phyloP scores from a whole-genome alignment of 768 basidiomycete genomes.

The Boletus edulis region DNA sequence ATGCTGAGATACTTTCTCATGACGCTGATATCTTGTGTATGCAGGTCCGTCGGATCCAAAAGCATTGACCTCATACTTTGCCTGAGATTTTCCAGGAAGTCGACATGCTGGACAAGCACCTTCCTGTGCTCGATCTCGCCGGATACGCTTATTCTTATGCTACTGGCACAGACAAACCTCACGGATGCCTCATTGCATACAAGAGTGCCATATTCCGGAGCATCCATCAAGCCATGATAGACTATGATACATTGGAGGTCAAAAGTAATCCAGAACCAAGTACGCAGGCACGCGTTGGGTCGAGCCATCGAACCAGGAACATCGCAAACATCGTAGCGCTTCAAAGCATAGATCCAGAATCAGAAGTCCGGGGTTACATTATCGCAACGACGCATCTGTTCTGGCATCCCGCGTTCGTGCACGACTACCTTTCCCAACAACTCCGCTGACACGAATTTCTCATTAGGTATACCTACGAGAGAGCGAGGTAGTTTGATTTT shows the following conservation, averaged over 20 bases:
- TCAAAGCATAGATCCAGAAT: slow-evolving; percentile 36
- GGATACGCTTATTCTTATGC: slow-evolving; percentile 67
- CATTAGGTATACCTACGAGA: slow-evolving; percentile 66
- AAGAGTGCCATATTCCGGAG: slow-evolving; percentile 49
- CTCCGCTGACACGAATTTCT: background rate
- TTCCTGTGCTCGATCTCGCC: slow-evolving; percentile 61
- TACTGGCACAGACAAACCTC: slow-evolving; percentile 71
- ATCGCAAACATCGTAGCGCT: slow-evolving; percentile 76
- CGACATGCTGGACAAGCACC: slow-evolving; percentile 71
- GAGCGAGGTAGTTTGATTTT: slow-evolving; percentile 56
- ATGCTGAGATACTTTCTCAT: slow-evolving; percentile 68
- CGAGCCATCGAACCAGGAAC: slow-evolving; percentile 73
- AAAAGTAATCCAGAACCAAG: slow-evolving; percentile 35
- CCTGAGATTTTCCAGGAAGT: slow-evolving; percentile 62
- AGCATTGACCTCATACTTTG: background rate
- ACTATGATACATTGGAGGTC: slow-evolving; percentile 68
- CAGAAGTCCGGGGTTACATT: slow-evolving; percentile 52
- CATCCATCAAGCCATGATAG: slow-evolving; percentile 46
- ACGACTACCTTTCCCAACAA: background rate
- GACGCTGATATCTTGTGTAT: slow-evolving; percentile 83
- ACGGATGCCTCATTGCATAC: slow-evolving; percentile 85
- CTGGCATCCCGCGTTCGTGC: slow-evolving; percentile 83
- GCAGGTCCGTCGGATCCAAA: slow-evolving; percentile 51
- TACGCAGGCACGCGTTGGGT: slow-evolving; percentile 42
- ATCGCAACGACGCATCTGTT: slow-evolving; percentile 91